Evolutionary conservation across 2,329 filamentous ascomycete genomes (phyloP).

Genomic region (Xylariaceae sp.): DNA sequence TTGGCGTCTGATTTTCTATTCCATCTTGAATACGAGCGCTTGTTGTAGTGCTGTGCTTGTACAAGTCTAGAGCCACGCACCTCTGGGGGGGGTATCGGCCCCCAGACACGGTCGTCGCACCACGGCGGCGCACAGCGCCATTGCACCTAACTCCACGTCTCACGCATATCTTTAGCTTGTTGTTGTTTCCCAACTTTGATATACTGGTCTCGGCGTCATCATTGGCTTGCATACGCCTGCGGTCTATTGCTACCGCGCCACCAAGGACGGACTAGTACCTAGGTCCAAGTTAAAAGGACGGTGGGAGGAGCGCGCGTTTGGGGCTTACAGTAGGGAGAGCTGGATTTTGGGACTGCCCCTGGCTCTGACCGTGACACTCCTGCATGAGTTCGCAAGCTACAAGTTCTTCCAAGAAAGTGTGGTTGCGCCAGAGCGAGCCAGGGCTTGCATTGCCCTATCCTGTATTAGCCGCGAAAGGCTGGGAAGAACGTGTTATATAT

Average conservation of each 20-base stretch:
- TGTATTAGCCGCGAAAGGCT: constrained; percentile 23
- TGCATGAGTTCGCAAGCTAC: constrained; percentile 35
- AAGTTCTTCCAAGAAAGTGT: constrained; percentile 30
- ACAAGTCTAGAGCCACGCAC: constrained; percentile 29
- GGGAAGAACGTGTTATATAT: constrained; percentile 43
- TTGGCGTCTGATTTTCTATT: constrained; percentile 36
- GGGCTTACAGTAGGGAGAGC: constrained; percentile 24
- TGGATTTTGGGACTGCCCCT: constrained; percentile 27
- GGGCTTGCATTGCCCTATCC: constrained; percentile 29
- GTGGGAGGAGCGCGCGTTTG: constrained; percentile 24
- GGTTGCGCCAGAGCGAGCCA: constrained; percentile 37
- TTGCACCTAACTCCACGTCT: constrained; percentile 33
- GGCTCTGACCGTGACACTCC: constrained; percentile 31
- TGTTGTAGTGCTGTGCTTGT: constrained; percentile 33
- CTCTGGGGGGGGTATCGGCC: constrained; percentile 30
- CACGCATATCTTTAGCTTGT: constrained; percentile 35
- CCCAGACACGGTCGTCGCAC: constrained; percentile 37
- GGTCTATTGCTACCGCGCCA: constrained; percentile 32
- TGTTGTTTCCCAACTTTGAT: constrained; percentile 29
- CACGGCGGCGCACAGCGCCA: constrained; percentile 38
- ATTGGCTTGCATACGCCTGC: constrained; percentile 37
- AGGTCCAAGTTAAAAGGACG: constrained; percentile 30
- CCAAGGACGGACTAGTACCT: constrained; percentile 31
- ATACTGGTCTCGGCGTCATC: constrained; percentile 29
- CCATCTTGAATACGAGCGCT: constrained; percentile 40